Percentiles rank a stretch among this genome's conserved stretches.
Evolutionary conservation across 2,329 filamentous ascomycete species (phyloP).

Genomic region (Neopestalotiopsis rosae): DNA sequence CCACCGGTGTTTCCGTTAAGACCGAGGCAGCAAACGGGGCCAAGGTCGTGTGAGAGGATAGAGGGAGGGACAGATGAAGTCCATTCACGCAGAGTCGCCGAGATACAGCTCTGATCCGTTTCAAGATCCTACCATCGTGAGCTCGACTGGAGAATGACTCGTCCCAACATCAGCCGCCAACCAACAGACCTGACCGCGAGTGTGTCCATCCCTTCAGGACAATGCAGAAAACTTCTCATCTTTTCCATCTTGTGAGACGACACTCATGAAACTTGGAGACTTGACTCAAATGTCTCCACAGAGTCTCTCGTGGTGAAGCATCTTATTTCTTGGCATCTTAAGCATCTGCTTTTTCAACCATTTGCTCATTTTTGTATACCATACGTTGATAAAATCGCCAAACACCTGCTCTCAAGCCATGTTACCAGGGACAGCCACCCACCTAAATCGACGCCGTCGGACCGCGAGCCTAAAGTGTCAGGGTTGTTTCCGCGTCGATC

Average conservation of each 20-base stretch:
- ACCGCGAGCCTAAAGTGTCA: neutral
- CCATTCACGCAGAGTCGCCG: too few relatives aligned
- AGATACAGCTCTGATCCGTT: too few relatives aligned
- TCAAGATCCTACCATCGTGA: too few relatives aligned
- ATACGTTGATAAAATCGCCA: neutral
- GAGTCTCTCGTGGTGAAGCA: neutral
- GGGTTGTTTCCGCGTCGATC: neutral
- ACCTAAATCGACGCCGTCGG: neutral
- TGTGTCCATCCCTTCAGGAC: neutral
- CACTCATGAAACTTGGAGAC: neutral
- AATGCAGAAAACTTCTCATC: neutral
- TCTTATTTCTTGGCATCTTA: neutral
- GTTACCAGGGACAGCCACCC: neutral
- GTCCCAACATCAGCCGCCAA: too few relatives aligned
- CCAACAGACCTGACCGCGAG: too few relatives aligned
- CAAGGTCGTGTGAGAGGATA: too few relatives aligned
- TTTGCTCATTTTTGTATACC: neutral
- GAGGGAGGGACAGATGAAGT: too few relatives aligned
- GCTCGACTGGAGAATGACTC: too few relatives aligned
- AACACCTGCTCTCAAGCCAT: neutral
- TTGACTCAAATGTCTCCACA: neutral
- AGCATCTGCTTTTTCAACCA: neutral
- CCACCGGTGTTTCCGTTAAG: too few relatives aligned
- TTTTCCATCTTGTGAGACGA: neutral
- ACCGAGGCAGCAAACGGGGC: too few relatives aligned